Evolutionary conservation across 164 flowering plant genomes (phyloP).

Genomic region (Vitis rupestris): DNA sequence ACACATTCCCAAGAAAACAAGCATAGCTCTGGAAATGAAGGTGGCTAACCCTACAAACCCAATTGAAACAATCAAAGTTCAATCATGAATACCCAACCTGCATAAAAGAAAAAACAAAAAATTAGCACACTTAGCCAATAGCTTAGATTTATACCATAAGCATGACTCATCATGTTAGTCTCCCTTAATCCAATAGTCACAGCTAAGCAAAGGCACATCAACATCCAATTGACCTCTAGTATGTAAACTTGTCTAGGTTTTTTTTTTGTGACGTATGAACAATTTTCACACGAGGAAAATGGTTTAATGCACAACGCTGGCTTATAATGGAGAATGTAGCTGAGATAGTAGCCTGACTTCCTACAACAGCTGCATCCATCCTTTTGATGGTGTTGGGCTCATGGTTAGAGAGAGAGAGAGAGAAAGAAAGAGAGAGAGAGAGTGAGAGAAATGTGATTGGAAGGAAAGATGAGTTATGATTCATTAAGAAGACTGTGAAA

Average conservation of each 20-base stretch:
- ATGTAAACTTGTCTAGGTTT: conserved; percentile 72
- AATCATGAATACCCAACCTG: not conserved
- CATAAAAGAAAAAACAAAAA: not conserved
- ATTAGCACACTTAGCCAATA: not conserved
- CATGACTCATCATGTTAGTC: conserved; percentile 69
- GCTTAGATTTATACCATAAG: conserved; percentile 46
- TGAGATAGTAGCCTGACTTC: conserved; percentile 74
- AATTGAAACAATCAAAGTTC: conserved; percentile 10
- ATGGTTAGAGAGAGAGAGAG: conserved; percentile 22
- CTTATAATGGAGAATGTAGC: conserved; percentile 72
- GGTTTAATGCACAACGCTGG: conserved; percentile 64
- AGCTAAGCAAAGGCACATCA: conserved; percentile 63
- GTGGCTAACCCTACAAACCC: conserved; percentile 51
- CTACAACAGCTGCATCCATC: conserved; percentile 51
- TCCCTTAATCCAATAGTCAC: conserved; percentile 62
- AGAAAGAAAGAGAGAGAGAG: not conserved
- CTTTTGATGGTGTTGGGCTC: conserved; percentile 14
- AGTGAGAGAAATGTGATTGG: not conserved
- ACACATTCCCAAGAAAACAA: conserved; percentile 85
- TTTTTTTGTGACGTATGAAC: conserved; percentile 58
- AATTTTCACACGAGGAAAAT: conserved; percentile 69
- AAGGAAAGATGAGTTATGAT: conserved; percentile 4
- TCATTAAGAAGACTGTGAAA: conserved; percentile 8
- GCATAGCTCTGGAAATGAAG: conserved; percentile 10
- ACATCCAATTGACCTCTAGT: conserved; percentile 72